These are phyloP conservation scores for Rhizophagus clarus DNA, from an alignment of 192 early-diverging fungal species.

Conservation along the genomic window DNA sequence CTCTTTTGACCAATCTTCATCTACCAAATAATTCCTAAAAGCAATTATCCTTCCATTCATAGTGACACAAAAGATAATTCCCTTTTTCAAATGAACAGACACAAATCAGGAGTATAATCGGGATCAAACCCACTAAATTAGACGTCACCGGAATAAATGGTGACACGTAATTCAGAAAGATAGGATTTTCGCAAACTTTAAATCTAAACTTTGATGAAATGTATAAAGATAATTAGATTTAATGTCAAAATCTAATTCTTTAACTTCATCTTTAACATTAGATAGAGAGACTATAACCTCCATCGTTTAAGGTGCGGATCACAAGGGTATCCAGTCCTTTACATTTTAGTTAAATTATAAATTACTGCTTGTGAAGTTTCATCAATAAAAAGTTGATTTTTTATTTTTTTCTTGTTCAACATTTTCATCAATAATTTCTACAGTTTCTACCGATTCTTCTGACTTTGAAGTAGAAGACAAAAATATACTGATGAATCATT, in stretches of 20 bases:
- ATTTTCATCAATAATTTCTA: neutral
- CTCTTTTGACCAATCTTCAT: constrained; percentile 60
- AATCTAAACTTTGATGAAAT: constrained; percentile 68
- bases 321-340: no score
- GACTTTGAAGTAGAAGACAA: no score
- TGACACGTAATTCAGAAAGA: constrained; percentile 54
- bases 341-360: constrained; percentile 32
- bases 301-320: no score
- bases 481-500: no score
- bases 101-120: constrained; percentile 62
- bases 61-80: constrained; percentile 70
- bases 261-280: constrained; percentile 42
- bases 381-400: neutral
- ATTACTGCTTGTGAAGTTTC: constrained; percentile 28
- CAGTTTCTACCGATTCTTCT: neutral
- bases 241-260: constrained; percentile 42
- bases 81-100: constrained; percentile 64
- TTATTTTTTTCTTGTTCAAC: no score
- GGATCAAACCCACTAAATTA: constrained; percentile 63
- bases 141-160: constrained; percentile 65
- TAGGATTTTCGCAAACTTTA: constrained; percentile 47
- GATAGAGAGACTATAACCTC: no score
- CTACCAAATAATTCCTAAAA: constrained; percentile 73
- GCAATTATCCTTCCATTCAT: constrained; percentile 69
- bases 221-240: constrained; percentile 73